phyloP scores from a whole-genome alignment of 2,329 filamentous ascomycete species.

The Penicillium sp. region DNA sequence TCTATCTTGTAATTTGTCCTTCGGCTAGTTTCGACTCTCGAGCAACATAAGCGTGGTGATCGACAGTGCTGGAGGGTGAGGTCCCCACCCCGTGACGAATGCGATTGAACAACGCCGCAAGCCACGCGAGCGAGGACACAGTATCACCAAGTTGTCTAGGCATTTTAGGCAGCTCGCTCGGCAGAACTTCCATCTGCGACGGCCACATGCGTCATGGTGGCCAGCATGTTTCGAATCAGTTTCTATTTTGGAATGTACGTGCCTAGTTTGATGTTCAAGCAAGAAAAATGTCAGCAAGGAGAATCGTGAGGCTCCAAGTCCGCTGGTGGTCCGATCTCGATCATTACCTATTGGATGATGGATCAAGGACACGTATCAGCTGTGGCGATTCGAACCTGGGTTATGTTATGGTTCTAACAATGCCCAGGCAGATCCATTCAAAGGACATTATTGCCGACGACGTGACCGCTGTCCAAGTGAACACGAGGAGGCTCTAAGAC shows the following conservation, averaged over 20 bases:
- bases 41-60: slow-evolving; percentile 8
- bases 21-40: neutral
- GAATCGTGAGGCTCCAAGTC: slow-evolving; percentile 12
- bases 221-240: neutral
- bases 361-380: neutral
- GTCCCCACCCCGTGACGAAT: slow-evolving; percentile 10
- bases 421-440: too few relatives aligned
- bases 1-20: neutral
- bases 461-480: neutral
- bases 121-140: slow-evolving; percentile 1
- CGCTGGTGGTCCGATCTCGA: slow-evolving; percentile 5
- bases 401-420: neutral
- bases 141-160: neutral
- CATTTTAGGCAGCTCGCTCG: slow-evolving; percentile 1
- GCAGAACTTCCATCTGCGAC: neutral
- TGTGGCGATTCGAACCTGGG: neutral
- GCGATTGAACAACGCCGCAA: slow-evolving; percentile 10
- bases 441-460: neutral
- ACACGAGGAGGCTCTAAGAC: slow-evolving; percentile 1
- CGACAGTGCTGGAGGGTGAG: neutral
- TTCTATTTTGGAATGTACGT: neutral
- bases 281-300: slow-evolving; percentile 1
- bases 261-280: neutral
- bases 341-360: neutral
- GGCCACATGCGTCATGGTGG: slow-evolving; percentile 22